These are phyloP conservation scores for Lecanosticta acicola DNA, from an alignment of 2,329 filamentous ascomycete genomes.

Conservation along the genomic window DNA sequence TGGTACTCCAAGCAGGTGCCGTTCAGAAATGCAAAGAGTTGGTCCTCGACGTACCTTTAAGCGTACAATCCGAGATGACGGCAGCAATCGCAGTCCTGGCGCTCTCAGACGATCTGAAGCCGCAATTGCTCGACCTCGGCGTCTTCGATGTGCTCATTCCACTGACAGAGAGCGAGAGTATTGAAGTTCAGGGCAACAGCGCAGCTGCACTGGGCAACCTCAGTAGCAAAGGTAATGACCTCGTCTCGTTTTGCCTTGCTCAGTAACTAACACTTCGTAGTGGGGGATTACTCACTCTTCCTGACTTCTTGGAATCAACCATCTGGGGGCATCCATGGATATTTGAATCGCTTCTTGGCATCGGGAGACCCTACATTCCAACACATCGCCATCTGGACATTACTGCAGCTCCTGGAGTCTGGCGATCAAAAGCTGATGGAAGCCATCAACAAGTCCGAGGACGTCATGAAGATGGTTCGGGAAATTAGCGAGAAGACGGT, in stretches of 20 bases:
- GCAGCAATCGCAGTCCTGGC: constrained; percentile 97
- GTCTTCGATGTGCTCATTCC: constrained; percentile 97
- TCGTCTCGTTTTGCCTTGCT: not conserved
- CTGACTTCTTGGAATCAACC: constrained; percentile 90
- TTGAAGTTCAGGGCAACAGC: constrained; percentile 97
- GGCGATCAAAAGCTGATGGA: constrained; percentile 85
- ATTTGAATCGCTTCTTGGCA: constrained; percentile 84
- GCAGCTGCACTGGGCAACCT: constrained; percentile 92
- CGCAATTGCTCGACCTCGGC: constrained; percentile 80
- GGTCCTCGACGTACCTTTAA: constrained; percentile 84
- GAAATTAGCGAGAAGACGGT: constrained; percentile 84
- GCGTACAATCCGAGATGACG: constrained; percentile 98
- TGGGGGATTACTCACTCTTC: constrained; percentile 95
- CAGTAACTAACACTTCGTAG: constrained; percentile 45
- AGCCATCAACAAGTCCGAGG: constrained; percentile 81
- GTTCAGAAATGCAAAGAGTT: constrained; percentile 98
- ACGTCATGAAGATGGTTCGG: constrained; percentile 87
- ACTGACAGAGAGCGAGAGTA: constrained; percentile 87
- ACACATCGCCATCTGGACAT: constrained; percentile 97
- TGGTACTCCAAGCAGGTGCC: constrained; percentile 93
- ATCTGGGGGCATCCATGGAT: constrained; percentile 90
- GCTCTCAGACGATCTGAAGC: constrained; percentile 90
- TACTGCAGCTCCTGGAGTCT: constrained; percentile 91
- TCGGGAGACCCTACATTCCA: constrained; percentile 97
- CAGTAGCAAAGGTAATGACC: constrained; percentile 81